These are phyloP conservation scores for Diplodia corticola DNA, from an alignment of 2,329 filamentous ascomycete species.

Conservation along the genomic window DNA sequence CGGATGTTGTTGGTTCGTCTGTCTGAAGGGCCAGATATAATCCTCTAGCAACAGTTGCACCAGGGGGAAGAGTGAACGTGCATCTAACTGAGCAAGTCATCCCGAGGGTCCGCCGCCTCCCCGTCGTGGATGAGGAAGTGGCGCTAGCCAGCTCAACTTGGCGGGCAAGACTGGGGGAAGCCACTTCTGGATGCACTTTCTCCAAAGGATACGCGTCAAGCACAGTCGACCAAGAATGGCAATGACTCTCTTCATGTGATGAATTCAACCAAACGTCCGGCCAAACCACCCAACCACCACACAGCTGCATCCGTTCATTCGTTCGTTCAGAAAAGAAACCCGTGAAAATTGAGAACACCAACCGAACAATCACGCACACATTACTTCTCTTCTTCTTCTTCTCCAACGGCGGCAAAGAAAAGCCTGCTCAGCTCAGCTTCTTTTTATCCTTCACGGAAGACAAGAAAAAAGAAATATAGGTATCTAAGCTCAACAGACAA, in stretches of 20 bases:
- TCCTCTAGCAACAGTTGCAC: not conserved
- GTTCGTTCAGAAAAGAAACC: not conserved
- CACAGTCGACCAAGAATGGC: not conserved
- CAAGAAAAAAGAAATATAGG: conserved; percentile 9
- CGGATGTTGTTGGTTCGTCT: not conserved
- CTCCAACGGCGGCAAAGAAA: not conserved
- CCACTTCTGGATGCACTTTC: no score
- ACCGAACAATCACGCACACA: not conserved
- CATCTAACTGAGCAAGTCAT: not conserved
- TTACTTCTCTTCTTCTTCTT: not conserved
- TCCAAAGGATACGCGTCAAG: no score
- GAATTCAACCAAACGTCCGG: not conserved
- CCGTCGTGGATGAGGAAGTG: not conserved
- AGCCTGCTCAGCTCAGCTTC: not conserved
- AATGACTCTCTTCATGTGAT: not conserved
- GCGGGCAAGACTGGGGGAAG: not conserved
- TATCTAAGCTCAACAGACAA: not conserved
- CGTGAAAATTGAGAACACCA: not conserved
- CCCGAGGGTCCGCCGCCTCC: not conserved
- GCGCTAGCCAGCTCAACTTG: not conserved
- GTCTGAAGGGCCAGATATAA: not conserved
- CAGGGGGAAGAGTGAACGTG: not conserved
- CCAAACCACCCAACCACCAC: not conserved
- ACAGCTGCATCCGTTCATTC: not conserved
- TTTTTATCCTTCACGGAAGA: not conserved